Evolutionary conservation across 2,329 filamentous ascomycete species (phyloP), one percentile per base, ranked within the genome.

Genomic region (Epichloe coenophiala): DNA sequence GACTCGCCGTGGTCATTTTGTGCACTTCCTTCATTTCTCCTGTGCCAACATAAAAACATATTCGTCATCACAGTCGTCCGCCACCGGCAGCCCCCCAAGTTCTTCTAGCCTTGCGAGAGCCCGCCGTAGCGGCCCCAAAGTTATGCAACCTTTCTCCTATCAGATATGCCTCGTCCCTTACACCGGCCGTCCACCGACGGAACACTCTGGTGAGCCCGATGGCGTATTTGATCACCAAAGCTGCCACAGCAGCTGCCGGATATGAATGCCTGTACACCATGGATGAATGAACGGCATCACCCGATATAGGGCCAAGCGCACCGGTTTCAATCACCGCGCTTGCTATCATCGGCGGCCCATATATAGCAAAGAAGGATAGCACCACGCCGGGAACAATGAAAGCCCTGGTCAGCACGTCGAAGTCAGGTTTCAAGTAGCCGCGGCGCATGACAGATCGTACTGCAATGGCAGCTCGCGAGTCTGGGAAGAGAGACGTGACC

Each of bases 141-240:
- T 98, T 98, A 69, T 98, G 94, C 61, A 98, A 68, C 53, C 90
- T 73, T 70, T 98, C 91, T 2, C 93, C 93, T 61, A 97, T 93
- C 43, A 98, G 72, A 65, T 98, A 98, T 0, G 95, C 90, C 68
- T 98, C 94, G 65, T 98, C 94, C 39, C 88, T 76, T 45, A 98
- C 88, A 52, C 84, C 80, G 51, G 82, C 75, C 59, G 86, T 81
- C 90, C 91, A 97, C 19, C 80, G 71, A 45, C 78, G 77, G 48
- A 93, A 76, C 48, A 88, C 76, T 44, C 76, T 68, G 8, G 77
- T 61, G n/a, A 83, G 62, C 11, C 76, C 74, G 61, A 77, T 61
- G 2, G 68, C 63, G 33, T 74, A 65, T 50, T 58, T 65, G 3
- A 71, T 59, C 3, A 66, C 60, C 5, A 77, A 58, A 2, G 75